Evolutionary conservation across 2,329 filamentous ascomycete species (phyloP).

Genomic region (Alternaria novae-zelandiae): DNA sequence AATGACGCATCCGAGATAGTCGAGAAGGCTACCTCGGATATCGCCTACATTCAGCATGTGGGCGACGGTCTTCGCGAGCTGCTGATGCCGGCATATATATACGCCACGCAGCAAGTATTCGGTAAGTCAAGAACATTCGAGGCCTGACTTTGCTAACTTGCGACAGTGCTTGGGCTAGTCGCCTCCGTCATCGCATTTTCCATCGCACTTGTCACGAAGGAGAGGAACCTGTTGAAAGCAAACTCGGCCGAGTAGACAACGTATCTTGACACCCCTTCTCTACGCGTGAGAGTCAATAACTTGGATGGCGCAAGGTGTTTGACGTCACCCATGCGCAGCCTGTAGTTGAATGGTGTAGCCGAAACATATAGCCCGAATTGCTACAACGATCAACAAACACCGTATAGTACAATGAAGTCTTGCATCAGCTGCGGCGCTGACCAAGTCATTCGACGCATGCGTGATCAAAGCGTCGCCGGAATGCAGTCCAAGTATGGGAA

Average conservation of each 20-base stretch:
- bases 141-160: neutral
- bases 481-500: neutral
- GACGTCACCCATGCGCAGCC: neutral
- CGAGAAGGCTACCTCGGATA: neutral
- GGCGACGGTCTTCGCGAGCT: neutral
- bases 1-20: neutral
- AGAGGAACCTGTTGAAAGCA: neutral
- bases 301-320: neutral
- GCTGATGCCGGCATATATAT: neutral
- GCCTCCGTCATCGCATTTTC: conserved; percentile 13
- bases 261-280: neutral
- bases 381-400: neutral
- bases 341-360: neutral
- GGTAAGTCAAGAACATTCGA: neutral
- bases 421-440: neutral
- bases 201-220: conserved; percentile 3
- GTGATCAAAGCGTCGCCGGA: neutral
- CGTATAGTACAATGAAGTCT: neutral
- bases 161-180: conserved; percentile 11
- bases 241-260: neutral
- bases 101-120: neutral
- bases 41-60: neutral
- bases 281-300: neutral
- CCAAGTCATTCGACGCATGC: neutral
- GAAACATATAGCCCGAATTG: neutral